These are phyloP conservation scores for Annona squamosa DNA, from an alignment of 164 flowering plant species.

Conservation along the genomic window DNA sequence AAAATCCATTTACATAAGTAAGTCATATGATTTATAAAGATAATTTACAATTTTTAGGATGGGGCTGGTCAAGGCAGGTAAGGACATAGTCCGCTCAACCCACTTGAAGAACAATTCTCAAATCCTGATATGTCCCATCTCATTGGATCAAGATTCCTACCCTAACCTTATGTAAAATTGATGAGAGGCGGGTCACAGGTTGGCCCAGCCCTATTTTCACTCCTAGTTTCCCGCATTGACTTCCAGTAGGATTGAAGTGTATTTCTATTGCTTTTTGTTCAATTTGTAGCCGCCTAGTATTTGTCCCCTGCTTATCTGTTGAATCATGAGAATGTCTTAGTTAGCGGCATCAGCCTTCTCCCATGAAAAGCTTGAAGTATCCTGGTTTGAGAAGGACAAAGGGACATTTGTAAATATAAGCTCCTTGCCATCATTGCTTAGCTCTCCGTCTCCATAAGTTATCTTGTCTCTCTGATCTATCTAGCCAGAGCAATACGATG, in stretches of 20 bases:
- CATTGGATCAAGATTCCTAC: too few relatives aligned
- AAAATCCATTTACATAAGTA: too few relatives aligned
- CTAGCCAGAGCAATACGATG: constrained; percentile 27
- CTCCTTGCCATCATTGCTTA: constrained; percentile 76
- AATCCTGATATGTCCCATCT: too few relatives aligned
- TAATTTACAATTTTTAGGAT: too few relatives aligned
- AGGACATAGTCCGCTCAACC: too few relatives aligned
- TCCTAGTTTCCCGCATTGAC: too few relatives aligned
- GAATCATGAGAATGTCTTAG: neutral
- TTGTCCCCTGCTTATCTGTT: neutral
- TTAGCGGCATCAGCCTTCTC: constrained; percentile 6
- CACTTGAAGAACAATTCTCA: too few relatives aligned
- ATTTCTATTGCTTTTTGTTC: neutral
- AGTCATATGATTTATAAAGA: too few relatives aligned
- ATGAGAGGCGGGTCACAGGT: too few relatives aligned
- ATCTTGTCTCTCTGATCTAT: constrained; percentile 51
- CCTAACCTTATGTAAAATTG: too few relatives aligned
- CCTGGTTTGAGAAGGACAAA: constrained; percentile 64
- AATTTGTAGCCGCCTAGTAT: neutral
- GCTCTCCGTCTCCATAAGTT: constrained; percentile 77
- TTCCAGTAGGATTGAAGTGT: neutral
- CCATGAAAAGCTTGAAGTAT: constrained; percentile 56
- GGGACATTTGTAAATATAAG: constrained; percentile 74
- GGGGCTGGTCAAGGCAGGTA: too few relatives aligned
- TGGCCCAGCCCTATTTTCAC: too few relatives aligned